A percentile compares a stretch with the other conserved stretches of the same genome.
Conservation (phyloP, 1,139 yeast species). For the Citeromyces hawaiiensis region DNA sequence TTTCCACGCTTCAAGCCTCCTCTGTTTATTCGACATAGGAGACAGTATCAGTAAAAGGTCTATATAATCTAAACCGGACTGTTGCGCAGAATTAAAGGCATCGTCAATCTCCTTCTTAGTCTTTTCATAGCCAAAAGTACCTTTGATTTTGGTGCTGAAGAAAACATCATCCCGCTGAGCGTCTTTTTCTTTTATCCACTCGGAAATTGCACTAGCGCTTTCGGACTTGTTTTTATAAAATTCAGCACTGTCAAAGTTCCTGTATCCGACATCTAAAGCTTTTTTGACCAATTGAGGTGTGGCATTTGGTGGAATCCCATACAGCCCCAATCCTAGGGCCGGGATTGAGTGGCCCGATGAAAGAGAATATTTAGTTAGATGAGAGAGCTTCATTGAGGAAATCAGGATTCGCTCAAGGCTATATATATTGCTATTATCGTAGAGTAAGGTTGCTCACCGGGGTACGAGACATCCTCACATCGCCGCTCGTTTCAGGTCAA, state of each 20-base stretch:
- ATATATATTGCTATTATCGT: no score
- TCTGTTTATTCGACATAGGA: conserved; percentile 24
- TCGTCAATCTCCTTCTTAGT: conserved; percentile 46
- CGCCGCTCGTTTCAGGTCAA: no score
- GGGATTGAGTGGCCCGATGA: conserved; percentile 44
- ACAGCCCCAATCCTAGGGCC: conserved; percentile 48
- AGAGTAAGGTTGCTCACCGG: no score
- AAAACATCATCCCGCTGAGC: conserved; percentile 29
- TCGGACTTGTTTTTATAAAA: conserved; percentile 40
- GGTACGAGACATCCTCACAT: no score
- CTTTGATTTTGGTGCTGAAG: conserved; percentile 32
- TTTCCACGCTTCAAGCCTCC: conserved; percentile 33
- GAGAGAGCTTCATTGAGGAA: no score
- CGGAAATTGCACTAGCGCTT: conserved; percentile 41
- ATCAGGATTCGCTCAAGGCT: no score
- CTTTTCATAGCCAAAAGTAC: conserved; percentile 45
- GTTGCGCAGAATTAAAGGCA: conserved; percentile 27
- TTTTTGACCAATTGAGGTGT: conserved; percentile 45
- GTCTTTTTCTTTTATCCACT: conserved; percentile 30
- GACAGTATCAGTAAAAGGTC: conserved; percentile 61
- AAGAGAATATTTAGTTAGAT: conserved; percentile 10
- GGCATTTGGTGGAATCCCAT: conserved; percentile 42
- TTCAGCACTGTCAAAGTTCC: conserved; percentile 49
- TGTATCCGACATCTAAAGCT: conserved; percentile 45
- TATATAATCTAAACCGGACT: conserved; percentile 61